Percentiles rank a stretch among this genome's conserved stretches.
Conservation (phyloP, 1,284 basidiomycete genomes). For the Sporisorium reilianum region DNA sequence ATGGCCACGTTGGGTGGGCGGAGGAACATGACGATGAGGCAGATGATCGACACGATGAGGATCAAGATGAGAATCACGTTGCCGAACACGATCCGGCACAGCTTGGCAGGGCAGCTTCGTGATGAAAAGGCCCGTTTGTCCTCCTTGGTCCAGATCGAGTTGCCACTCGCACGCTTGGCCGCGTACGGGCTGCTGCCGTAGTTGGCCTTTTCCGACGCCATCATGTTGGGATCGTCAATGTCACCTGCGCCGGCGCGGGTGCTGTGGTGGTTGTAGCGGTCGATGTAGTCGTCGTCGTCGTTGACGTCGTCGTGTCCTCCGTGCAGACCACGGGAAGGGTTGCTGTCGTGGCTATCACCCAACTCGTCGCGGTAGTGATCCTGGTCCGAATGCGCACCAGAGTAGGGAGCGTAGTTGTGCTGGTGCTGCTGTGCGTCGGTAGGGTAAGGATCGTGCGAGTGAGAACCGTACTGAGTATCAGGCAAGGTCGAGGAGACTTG, state of each 20-base stretch:
- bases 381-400: constrained; percentile 8
- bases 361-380: constrained; percentile 21
- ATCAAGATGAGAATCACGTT: constrained; percentile 59
- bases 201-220: constrained; percentile 31
- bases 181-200: constrained; percentile 25
- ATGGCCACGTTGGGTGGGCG: constrained; percentile 65
- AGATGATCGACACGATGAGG: constrained; percentile 58
- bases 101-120: constrained; percentile 54
- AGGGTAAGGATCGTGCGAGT: constrained; percentile 35
- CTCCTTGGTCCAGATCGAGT: constrained; percentile 63
- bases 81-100: constrained; percentile 59
- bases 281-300: constrained; percentile 11
- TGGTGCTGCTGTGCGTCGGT: constrained; percentile 8
- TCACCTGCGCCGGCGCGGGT: constrained; percentile 23
- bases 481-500: constrained; percentile 31
- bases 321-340: constrained; percentile 24
- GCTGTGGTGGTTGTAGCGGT: constrained; percentile 18
- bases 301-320: constrained; percentile 2
- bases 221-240: constrained; percentile 14
- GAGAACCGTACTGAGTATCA: constrained; percentile 11
- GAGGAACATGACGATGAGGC: constrained; percentile 62
- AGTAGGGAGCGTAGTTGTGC: constrained; percentile 18
- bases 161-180: constrained; percentile 47
- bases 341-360: constrained; percentile 30
- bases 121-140: constrained; percentile 58